Percentiles rank a stretch among this genome's conserved stretches.
Evolutionary conservation across 495 filamentous ascomycete genomes (phyloP).

Genomic region (Neurospora africana): DNA sequence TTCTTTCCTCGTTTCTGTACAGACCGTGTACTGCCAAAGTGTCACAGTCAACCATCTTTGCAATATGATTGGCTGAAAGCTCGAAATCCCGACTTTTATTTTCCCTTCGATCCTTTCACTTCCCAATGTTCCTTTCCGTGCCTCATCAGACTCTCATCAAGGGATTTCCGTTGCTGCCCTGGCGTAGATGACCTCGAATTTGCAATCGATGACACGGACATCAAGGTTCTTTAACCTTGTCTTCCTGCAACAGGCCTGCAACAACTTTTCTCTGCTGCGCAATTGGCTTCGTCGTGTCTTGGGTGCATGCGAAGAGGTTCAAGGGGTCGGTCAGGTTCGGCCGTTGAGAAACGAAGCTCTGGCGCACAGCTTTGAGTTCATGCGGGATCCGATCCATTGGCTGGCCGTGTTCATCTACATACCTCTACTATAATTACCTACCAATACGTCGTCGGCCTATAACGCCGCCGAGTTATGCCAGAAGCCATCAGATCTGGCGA

Average conservation of each 20-base stretch:
- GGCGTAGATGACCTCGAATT: background rate
- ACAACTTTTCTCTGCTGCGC: background rate
- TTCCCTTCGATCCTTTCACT: slow-evolving; percentile 6
- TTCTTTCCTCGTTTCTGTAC: background rate
- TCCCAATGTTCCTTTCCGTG: background rate
- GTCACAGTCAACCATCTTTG: background rate
- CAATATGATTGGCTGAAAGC: background rate
- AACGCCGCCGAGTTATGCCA: background rate
- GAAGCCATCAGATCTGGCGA: background rate
- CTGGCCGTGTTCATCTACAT: background rate
- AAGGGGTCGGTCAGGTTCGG: slow-evolving; percentile 1
- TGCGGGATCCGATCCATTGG: background rate
- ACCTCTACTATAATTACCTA: background rate
- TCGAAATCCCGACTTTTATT: background rate
- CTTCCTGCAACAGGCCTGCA: slow-evolving; percentile 6
- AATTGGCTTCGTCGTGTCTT: slow-evolving; percentile 7
- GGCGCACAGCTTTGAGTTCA: slow-evolving; percentile 5
- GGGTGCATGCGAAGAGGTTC: background rate
- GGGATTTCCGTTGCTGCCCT: background rate
- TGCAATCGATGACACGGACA: background rate
- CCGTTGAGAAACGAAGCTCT: slow-evolving; percentile 5
- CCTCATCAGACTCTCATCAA: background rate
- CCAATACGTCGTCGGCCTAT: background rate
- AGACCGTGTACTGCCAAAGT: background rate
- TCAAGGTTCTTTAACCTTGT: slow-evolving; percentile 3